Conservation (phyloP, 495 filamentous ascomycete species). For the Amphirosellinia nigrospora region DNA sequence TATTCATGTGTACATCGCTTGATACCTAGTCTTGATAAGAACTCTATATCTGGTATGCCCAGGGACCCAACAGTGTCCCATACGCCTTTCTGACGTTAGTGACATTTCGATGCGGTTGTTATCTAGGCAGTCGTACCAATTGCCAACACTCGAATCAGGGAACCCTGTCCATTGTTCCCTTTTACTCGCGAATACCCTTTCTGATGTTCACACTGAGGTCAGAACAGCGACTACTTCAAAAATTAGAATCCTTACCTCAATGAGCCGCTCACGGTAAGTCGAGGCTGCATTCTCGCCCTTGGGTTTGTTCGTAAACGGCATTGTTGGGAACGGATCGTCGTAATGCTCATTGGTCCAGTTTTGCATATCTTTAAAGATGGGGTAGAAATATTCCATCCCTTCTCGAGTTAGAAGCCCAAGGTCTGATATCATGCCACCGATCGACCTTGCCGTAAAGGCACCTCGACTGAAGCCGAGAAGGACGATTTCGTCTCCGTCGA, state of each 20-base stretch:
- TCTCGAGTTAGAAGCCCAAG: constrained; percentile 68
- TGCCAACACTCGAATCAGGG: constrained; percentile 57
- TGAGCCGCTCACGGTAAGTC: constrained; percentile 43
- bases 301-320: constrained; percentile 66
- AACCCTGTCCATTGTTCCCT: constrained; percentile 36
- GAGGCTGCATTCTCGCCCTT: constrained; percentile 44
- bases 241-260: constrained; percentile 33
- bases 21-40: constrained; percentile 41
- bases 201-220: constrained; percentile 32
- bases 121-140: constrained; percentile 31
- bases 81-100: constrained; percentile 43
- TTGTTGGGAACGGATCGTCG: constrained; percentile 59
- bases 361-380: constrained; percentile 68
- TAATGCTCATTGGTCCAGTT: constrained; percentile 60
- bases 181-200: constrained; percentile 45
- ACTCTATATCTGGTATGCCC: constrained; percentile 51
- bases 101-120: not conserved
- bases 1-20: constrained; percentile 56
- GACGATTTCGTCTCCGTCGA: constrained; percentile 71
- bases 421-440: constrained; percentile 65
- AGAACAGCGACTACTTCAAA: constrained; percentile 37
- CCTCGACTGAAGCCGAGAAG: constrained; percentile 75
- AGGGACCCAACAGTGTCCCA: constrained; percentile 69
- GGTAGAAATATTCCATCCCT: constrained; percentile 67
- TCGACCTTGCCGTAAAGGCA: constrained; percentile 72